phyloP scores from a whole-genome alignment of 257 asterid species.

The Plantago ovata region DNA sequence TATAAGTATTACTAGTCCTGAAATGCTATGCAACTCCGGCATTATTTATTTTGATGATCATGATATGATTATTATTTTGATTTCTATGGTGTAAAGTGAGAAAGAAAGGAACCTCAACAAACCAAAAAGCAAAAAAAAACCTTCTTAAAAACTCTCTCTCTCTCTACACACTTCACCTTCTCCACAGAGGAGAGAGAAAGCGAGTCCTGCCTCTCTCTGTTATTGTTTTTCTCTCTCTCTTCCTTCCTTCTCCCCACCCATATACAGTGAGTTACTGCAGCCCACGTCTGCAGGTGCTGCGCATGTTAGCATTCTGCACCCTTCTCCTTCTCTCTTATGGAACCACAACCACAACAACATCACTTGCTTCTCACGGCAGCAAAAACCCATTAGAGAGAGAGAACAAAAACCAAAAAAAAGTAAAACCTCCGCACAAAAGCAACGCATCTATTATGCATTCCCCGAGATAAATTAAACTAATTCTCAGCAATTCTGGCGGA shows the following conservation, averaged over 20 bases:
- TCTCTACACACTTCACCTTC: constrained; percentile 25
- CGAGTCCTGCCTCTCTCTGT: constrained; percentile 15
- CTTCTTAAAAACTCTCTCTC: constrained; percentile 34
- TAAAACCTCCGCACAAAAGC: too few species aligned
- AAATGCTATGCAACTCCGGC: too few species aligned
- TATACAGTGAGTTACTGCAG: constrained; percentile 32
- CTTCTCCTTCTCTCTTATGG: constrained; percentile 27
- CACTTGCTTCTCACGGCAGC: too few species aligned
- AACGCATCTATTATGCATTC: too few species aligned
- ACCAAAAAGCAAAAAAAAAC: neutral
- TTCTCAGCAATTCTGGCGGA: constrained; percentile 50
- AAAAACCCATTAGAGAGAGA: constrained; percentile 27
- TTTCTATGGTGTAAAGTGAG: constrained; percentile 4
- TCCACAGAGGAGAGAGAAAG: constrained; percentile 18
- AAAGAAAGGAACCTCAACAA: neutral
- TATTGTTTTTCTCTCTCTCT: neutral
- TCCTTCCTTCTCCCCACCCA: too few species aligned
- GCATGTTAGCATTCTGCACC: constrained; percentile 12
- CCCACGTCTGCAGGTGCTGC: constrained; percentile 34
- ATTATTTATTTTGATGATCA: constrained; percentile 14
- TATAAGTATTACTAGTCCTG: too few species aligned
- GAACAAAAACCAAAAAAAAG: neutral
- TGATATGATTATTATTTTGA: constrained; percentile 5
- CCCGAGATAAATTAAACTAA: neutral
- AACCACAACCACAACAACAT: constrained; percentile 13